Evolutionary conservation across 768 basidiomycete species (phyloP).

Genomic region (Crepidotus variabilis): DNA sequence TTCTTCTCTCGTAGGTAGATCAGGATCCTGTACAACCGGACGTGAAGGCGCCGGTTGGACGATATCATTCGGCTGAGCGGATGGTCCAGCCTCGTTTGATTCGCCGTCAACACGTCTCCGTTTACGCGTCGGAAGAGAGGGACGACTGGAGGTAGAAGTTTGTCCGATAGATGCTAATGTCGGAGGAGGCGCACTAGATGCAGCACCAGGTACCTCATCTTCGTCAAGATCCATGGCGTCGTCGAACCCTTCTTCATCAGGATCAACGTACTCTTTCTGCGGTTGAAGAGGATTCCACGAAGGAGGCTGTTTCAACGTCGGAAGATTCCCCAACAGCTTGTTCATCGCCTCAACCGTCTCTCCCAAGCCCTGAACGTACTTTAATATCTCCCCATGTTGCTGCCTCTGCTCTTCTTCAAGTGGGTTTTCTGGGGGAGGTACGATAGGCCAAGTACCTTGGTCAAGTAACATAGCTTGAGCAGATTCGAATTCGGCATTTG

Average conservation of each 20-base stretch:
- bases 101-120: slow-evolving; percentile 2
- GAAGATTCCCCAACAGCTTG: slow-evolving; percentile 3
- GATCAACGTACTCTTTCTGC: neutral
- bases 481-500: neutral
- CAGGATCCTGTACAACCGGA: neutral
- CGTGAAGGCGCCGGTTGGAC: neutral
- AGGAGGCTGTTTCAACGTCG: slow-evolving; percentile 4
- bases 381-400: slow-evolving; percentile 4
- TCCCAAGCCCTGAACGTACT: slow-evolving; percentile 8
- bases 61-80: neutral
- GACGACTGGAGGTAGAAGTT: neutral
- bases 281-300: neutral
- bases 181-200: neutral
- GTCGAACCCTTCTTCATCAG: neutral
- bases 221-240: slow-evolving; percentile 8
- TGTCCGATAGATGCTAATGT: neutral
- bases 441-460: slow-evolving; percentile 8
- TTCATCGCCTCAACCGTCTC: slow-evolving; percentile 5
- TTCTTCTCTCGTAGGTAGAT: slow-evolving; percentile 13
- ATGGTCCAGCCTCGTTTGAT: neutral
- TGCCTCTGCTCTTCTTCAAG: slow-evolving; percentile 4
- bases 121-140: slow-evolving; percentile 1
- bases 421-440: neutral
- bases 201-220: neutral
- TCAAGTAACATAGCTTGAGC: slow-evolving; percentile 2